Base-by-base conservation (phyloP, 305 asterid species). In the Solanum chacoense region DNA sequence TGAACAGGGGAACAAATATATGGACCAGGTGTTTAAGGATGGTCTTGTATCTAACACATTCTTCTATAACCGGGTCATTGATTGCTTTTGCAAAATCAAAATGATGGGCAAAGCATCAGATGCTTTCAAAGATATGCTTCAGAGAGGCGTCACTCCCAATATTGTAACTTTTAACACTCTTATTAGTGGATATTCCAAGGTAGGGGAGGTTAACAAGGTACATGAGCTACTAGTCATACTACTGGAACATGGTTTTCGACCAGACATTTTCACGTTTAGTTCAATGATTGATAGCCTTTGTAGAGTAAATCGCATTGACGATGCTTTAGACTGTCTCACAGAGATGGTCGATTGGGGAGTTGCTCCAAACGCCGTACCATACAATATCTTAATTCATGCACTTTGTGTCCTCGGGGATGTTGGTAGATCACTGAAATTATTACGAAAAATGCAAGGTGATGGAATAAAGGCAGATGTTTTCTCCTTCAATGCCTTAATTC, bases 321-420 rank as follows among this genome's bases (percentile, higher is more conserved):
- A 97, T 92, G 98, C 99, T 85, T 96, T 92, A 87, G 96, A 95
- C 89, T 96, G 99, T 91, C 93, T 94, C 73, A 65, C 84, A 7
- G 99, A 97, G 93, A 96, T 96, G 98, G 90, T 85, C 86, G 93
- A 94, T 87, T 96, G 99, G 99, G 98, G 95, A 89, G 92, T 96
- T 80, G 65, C 91, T 81, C 99, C 99, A 24, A 97, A 95, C 89
- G 90, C 93, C 4, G 88, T 93, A 87, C 91, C 94, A 24, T 97
- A 95, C 88, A 97, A 96, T 90, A 94, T 93, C 90, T 90, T 97
- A 88, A 95, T 97, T 69, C 98, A 92, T 74, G 93, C 97, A 35
- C 90, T 95, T 80, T 97, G 99, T 88, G 90, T 92, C 35, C 71
- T 88, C 0, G 98, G 98, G 89, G 94, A 94, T 87, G 90, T 93